Conservation (phyloP, 2,329 filamentous ascomycete genomes). For the Calonectria hawksworthii region DNA sequence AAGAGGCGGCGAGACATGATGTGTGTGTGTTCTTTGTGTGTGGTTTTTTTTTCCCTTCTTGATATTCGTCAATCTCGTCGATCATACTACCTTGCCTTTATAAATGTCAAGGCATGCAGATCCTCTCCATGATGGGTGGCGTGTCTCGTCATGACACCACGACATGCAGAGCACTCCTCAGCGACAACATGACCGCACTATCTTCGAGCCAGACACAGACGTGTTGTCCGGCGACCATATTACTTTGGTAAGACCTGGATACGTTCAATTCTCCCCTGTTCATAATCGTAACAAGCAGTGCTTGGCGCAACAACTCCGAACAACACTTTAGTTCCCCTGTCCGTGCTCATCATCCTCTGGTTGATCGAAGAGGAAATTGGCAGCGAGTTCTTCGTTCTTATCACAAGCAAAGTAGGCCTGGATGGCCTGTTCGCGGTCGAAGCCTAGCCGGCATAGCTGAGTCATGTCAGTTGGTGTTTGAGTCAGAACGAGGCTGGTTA, state of each 20-base stretch:
- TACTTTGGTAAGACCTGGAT: conserved; percentile 41
- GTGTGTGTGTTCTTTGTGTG: conserved; percentile 13
- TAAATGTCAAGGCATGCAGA: conserved; percentile 35
- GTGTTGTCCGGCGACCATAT: conserved; percentile 40
- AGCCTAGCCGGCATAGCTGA: conserved; percentile 92
- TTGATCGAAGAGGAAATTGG: conserved; percentile 98
- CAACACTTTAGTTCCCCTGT: conserved; percentile 54
- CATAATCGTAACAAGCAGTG: conserved; percentile 44
- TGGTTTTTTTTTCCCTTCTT: conserved; percentile 20
- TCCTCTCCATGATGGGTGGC: conserved; percentile 32
- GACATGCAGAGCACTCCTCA: conserved; percentile 32
- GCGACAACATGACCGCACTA: conserved; percentile 33
- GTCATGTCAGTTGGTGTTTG: conserved; percentile 14
- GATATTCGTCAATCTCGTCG: conserved; percentile 45
- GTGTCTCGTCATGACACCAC: conserved; percentile 35
- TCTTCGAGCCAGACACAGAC: conserved; percentile 34
- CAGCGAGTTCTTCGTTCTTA: conserved; percentile 98
- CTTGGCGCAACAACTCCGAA: conserved; percentile 40
- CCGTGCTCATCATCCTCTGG: conserved; percentile 83
- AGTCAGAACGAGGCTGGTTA: background rate
- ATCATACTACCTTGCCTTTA: conserved; percentile 37
- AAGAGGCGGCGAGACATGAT: conserved; percentile 10
- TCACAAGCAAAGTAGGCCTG: conserved; percentile 99
- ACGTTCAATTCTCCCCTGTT: conserved; percentile 40
- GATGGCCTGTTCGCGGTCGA: conserved; percentile 92